Conservation (phyloP, 2,329 filamentous ascomycete genomes). For the Trichophaea hybrida region DNA sequence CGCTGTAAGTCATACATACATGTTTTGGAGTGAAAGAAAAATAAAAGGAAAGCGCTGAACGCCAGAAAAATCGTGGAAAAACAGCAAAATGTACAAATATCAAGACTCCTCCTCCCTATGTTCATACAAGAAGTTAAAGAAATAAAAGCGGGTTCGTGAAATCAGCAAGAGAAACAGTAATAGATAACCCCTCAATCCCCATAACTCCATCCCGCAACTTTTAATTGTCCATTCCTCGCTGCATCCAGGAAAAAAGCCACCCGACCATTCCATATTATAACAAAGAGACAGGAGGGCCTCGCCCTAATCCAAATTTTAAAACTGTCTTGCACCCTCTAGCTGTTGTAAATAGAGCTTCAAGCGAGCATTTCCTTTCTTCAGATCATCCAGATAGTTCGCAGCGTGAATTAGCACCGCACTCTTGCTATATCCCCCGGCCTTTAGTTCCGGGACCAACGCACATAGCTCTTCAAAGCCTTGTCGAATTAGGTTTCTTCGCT, state of each 20-base stretch:
- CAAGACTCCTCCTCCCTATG: background rate
- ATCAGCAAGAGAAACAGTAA: slow-evolving; percentile 10
- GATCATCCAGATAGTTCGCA: slow-evolving; percentile 61
- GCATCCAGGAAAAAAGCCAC: background rate
- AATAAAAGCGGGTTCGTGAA: slow-evolving; percentile 5
- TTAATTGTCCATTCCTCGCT: background rate
- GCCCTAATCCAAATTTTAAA: background rate
- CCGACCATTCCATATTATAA: background rate
- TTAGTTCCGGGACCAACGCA: slow-evolving; percentile 59
- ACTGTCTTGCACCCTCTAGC: slow-evolving; percentile 29
- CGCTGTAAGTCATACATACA: background rate
- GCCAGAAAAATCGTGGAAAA: background rate
- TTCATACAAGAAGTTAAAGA: slow-evolving; percentile 3
- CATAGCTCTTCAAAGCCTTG: slow-evolving; percentile 70
- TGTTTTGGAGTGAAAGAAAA: background rate
- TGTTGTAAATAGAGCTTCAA: slow-evolving; percentile 42
- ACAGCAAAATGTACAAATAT: background rate
- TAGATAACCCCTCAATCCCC: background rate
- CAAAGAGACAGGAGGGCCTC: background rate
- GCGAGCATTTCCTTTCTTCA: slow-evolving; percentile 53
- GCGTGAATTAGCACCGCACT: slow-evolving; percentile 63
- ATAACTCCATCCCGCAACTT: background rate
- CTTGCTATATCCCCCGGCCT: slow-evolving; percentile 65
- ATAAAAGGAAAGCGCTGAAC: background rate
- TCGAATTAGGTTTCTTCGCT: slow-evolving; percentile 66